Base-by-base conservation (phyloP, 1,139 yeast genomes). In the Taiozyma sp. region DNA sequence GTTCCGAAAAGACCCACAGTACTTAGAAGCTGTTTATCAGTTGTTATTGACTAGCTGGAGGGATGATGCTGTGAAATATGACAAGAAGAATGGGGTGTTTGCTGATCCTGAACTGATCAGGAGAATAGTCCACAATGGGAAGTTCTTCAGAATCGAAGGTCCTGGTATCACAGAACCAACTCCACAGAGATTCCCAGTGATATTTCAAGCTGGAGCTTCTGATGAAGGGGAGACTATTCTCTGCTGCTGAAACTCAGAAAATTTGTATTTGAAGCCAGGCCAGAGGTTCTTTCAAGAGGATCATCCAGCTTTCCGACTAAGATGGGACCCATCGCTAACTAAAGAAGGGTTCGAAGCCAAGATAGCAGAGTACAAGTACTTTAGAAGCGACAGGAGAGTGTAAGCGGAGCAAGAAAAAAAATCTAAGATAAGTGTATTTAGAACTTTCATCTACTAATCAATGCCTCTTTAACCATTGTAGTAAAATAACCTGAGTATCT, bases 161-260 rank as follows among this genome's bases (percentile, higher is more conserved):
- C 74, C 75, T 2, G 58, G 55, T 41, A 64, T 71, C 43, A 61
- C 68, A 19, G 68, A 67, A 43, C 76, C 77, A 13, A 62, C 72
- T 4, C 71, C 71, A 4, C 77, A 73, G 53, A 65, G 76, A 53
- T 61, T 73, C 11, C 76, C 76, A 3, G 70, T 72, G 5, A 61
- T 73, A 35, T 60, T 71, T 37, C 75, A 72, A 57, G 76, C 76
- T 3, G 76, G 76, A 22, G 65, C 74, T 29, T 71, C 75, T 2
- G 61, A 65, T n/a, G 19, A 65, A 66, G 9, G 76, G 77, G 5
- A 65, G 68, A 37, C 66, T 66, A 7, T 70, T 68, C 54, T 74
- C 76, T 14, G 74, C 76, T 26, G 65, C n/a, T n/a, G 65, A 49
- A 66, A 69, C 59, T 74, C 75, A 2, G 76, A 72, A 52, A 67